Conservation (phyloP, 208 protist species). For the Acanthamoeba lenticulata region DNA sequence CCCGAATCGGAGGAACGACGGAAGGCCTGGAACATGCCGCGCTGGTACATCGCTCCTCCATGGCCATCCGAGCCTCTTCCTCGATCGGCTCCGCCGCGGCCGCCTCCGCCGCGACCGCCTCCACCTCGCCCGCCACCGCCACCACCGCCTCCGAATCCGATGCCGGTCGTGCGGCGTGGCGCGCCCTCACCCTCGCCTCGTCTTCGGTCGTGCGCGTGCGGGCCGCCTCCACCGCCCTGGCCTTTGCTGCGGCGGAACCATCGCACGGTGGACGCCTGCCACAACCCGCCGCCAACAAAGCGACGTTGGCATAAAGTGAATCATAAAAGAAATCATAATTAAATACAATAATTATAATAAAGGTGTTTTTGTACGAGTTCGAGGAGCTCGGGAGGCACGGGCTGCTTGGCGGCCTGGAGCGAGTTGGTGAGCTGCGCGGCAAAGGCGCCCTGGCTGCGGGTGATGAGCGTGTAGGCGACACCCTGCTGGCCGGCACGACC, state of each 20-base stretch:
- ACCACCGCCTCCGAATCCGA: not conserved
- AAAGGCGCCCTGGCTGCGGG: not conserved
- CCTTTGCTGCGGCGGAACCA: not conserved
- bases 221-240: not conserved
- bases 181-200: not conserved
- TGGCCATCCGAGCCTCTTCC: not conserved
- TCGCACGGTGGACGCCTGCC: not conserved
- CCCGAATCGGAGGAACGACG: not conserved
- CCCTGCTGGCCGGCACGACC: not conserved
- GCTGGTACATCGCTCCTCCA: not conserved
- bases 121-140: not conserved
- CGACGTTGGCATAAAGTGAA: not conserved
- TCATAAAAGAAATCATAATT: conserved; percentile 90
- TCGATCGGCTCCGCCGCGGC: not conserved
- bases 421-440: not conserved
- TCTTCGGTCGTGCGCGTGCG: not conserved
- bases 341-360: conserved; percentile 89
- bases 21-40: not conserved
- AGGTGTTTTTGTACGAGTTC: conserved; percentile 85
- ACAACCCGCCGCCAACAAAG: not conserved
- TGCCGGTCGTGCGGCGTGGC: not conserved
- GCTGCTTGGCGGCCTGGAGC: not conserved
- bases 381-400: conserved; percentile 8
- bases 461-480: conserved; percentile 63
- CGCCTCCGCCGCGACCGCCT: not conserved